Conservation (phyloP, 805 yeast species). For the Kregervanrija pseudodelftensis region DNA sequence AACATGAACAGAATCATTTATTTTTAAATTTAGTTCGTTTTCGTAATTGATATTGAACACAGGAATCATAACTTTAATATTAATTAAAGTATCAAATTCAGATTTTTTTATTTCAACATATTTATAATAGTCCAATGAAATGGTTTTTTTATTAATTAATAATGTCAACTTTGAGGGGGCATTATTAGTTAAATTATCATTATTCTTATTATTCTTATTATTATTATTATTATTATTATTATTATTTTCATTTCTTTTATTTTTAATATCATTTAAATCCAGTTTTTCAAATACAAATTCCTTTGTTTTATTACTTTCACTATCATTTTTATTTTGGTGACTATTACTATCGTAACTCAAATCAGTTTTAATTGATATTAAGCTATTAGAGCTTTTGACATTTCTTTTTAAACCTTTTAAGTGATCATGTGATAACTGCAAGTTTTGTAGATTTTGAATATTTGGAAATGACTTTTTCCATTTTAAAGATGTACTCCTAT, state of each 20-base stretch:
- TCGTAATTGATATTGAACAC: constrained; percentile 7
- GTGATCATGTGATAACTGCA: not conserved
- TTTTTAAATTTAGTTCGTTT: constrained; percentile 16
- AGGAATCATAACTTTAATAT: constrained; percentile 16
- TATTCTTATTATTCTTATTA: not conserved
- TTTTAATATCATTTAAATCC: not conserved
- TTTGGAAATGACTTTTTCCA: not conserved
- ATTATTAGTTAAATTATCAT: not conserved
- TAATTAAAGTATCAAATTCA: constrained; percentile 5
- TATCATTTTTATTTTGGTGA: not conserved
- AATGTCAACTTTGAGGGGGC: constrained; percentile 33
- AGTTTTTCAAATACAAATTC: not conserved
- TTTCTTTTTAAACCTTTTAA: not conserved
- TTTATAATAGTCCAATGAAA: constrained; percentile 36
- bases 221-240: not conserved
- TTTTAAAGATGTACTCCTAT: not conserved
- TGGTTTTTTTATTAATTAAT: constrained; percentile 35
- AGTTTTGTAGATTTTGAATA: constrained; percentile 1
- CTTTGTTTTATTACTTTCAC: not conserved
- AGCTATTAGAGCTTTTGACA: constrained; percentile 4
- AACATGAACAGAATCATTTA: constrained; percentile 35
- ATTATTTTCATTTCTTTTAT: not conserved
- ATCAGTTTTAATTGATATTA: not conserved
- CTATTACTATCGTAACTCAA: not conserved
- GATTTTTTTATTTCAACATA: constrained; percentile 17